These are phyloP conservation scores for Musa schizocarpa DNA, from an alignment of 176 grass and related monocot genomes.

Conservation along the genomic window DNA sequence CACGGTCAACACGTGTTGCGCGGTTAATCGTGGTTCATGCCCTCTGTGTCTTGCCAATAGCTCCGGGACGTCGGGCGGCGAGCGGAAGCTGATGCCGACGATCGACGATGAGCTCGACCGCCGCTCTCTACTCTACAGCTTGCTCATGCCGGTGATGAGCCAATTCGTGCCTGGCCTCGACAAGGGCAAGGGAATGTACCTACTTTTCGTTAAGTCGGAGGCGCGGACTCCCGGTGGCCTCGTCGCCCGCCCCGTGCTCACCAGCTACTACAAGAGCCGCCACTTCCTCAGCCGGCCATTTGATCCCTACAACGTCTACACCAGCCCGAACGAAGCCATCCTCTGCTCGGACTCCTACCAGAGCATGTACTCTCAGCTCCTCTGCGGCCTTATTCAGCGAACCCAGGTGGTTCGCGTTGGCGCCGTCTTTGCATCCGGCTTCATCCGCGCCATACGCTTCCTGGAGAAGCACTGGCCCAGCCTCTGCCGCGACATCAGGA, in stretches of 20 bases:
- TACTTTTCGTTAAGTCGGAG: constrained; percentile 95
- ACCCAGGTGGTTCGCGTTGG: constrained; percentile 82
- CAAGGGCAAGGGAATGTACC: constrained; percentile 93
- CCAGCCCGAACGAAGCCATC: constrained; percentile 83
- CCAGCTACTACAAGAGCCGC: constrained; percentile 99
- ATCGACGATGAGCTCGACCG: constrained; percentile 70
- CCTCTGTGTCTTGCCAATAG: constrained; percentile 14
- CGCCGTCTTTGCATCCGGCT: constrained; percentile 91
- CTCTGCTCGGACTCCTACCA: constrained; percentile 92
- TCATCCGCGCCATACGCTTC: constrained; percentile 90
- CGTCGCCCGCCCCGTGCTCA: constrained; percentile 70
- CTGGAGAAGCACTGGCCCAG: constrained; percentile 76
- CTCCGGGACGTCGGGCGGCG: constrained; percentile 90
- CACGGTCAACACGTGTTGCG: no score
- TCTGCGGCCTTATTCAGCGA: constrained; percentile 67
- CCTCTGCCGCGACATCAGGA: constrained; percentile 47
- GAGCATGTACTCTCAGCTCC: constrained; percentile 90
- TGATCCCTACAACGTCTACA: constrained; percentile 80
- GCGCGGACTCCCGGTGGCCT: constrained; percentile 69
- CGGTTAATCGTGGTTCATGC: background rate
- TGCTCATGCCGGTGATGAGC: constrained; percentile 98
- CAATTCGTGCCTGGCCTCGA: constrained; percentile 68
- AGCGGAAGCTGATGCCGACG: constrained; percentile 98
- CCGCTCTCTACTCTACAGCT: constrained; percentile 70
- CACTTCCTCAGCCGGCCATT: constrained; percentile 65